A percentile compares a stretch with the other conserved stretches of the same genome.
Evolutionary conservation across 495 filamentous ascomycete genomes (phyloP).

Genomic region (Aspergillus taichungensis): DNA sequence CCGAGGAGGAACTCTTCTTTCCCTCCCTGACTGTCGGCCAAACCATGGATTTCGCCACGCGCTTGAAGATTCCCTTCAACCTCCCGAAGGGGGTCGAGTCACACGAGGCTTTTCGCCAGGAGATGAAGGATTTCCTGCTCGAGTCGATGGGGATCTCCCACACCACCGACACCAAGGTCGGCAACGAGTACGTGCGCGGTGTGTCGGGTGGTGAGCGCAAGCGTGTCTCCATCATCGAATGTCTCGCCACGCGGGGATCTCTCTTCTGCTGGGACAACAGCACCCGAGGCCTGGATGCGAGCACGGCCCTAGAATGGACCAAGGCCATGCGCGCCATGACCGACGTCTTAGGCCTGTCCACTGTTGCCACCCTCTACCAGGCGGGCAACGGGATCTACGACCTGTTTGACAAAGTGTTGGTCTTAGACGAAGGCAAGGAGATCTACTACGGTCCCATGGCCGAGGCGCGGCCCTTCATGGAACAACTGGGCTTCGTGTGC

Average conservation of each 20-base stretch:
- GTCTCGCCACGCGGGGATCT: constrained; percentile 52
- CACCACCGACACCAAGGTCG: constrained; percentile 70
- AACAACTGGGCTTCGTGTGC: constrained; percentile 58
- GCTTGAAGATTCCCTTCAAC: constrained; percentile 31
- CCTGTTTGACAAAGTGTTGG: constrained; percentile 57
- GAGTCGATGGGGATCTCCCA: constrained; percentile 69
- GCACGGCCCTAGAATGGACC: constrained; percentile 49
- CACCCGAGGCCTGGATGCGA: constrained; percentile 53
- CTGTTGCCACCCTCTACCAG: constrained; percentile 50
- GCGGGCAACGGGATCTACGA: constrained; percentile 57
- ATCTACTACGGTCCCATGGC: constrained; percentile 52
- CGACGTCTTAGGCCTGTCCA: constrained; percentile 35
- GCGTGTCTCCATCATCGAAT: constrained; percentile 61
- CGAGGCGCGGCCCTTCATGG: constrained; percentile 58
- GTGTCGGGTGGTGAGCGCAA: constrained; percentile 80
- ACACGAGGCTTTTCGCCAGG: constrained; percentile 40
- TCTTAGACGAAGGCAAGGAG: constrained; percentile 56
- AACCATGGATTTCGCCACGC: constrained; percentile 60
- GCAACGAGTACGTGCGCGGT: constrained; percentile 69
- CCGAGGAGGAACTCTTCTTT: constrained; percentile 66
- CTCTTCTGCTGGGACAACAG: constrained; percentile 57
- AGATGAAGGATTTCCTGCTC: constrained; percentile 58
- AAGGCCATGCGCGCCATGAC: constrained; percentile 41
- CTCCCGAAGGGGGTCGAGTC: constrained; percentile 30
- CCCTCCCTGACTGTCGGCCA: constrained; percentile 60